Evolutionary conservation across 2,329 filamentous ascomycete genomes (phyloP), one percentile per base, ranked within the genome.

Genomic region (Emergomyces pasteurianus): DNA sequence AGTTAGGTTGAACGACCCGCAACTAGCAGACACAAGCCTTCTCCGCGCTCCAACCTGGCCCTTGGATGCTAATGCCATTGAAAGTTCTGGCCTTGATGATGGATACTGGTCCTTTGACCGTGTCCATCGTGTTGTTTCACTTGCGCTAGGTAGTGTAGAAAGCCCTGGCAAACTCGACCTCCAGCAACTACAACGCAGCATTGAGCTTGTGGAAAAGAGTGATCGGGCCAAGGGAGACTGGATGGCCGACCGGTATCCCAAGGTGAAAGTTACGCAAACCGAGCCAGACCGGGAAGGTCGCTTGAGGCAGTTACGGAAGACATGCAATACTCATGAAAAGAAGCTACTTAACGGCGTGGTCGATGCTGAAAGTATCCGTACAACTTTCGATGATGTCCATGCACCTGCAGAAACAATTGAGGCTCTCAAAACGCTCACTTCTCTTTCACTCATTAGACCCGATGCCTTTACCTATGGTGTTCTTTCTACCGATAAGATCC

Each of bases 381-480:
- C 89, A 0, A 95, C 90, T 0, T 99, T 97, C 70, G 80, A 83
- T 28, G 89, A 96, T 71, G 88, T 99, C 23, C 90, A 95, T 67
- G 90, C 87, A 1, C 86, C 91, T 0, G 75, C 81, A 0, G 90
- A 92, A 63, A 96, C 90, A 1, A 88, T 95, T 36, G 89, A 94
- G 26, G 88, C 92, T 0, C 80, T 99, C 60, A 91, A 92, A 71
- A 90, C 90, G 5, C 81, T 97, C 58, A 99, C 94, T 0, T 90
- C 89, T 0, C 79, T 99, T 21, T 94, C 92, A 0, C 80, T 99
- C 5, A 80, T 90, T 58, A 86, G 92, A 0, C 94, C 94, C 0
- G 92, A 97, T 64, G 92, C 92, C n/a, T 99, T 97, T 75, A 86
- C 86, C 12, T 99, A 99, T 67, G 94, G 94, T 74, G 90, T 99